Percentiles rank a stretch among this genome's conserved stretches.
Evolutionary conservation across 345 rosid genomes (phyloP).

Genomic region (Cardamine occulta): DNA sequence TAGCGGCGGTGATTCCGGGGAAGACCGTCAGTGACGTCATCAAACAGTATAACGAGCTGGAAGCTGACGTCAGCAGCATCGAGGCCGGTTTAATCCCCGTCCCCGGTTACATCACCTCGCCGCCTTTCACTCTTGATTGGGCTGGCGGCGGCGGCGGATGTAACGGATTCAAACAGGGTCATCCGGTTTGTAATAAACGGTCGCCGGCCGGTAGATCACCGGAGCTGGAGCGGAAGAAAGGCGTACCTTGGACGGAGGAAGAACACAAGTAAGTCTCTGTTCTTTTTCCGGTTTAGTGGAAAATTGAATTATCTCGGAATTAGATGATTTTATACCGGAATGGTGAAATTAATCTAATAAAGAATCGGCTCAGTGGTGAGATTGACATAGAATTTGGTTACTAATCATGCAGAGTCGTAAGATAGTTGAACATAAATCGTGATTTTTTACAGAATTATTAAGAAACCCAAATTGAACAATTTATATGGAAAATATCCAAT

Average conservation of each 20-base stretch:
- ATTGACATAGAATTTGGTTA: neutral
- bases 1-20: conserved; percentile 85
- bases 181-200: conserved; percentile 53
- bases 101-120: conserved; percentile 63
- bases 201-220: conserved; percentile 55
- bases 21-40: conserved; percentile 86
- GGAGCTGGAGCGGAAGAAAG: conserved; percentile 94
- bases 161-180: conserved; percentile 36
- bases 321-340: neutral
- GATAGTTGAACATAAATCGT: neutral
- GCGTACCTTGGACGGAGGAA: conserved; percentile 99
- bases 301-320: neutral
- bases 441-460: neutral
- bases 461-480: neutral
- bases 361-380: neutral
- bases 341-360: neutral
- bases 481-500: neutral
- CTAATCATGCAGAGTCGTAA: conserved; percentile 9
- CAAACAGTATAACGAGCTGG: conserved; percentile 75
- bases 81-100: conserved; percentile 85
- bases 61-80: conserved; percentile 77
- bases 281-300: conserved; percentile 9
- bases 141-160: conserved; percentile 22
- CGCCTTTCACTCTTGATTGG: conserved; percentile 81
- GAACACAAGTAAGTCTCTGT: conserved; percentile 79